Evolutionary conservation across 2,329 filamentous ascomycete genomes (phyloP).

Genomic region (Fusarium sp.): DNA sequence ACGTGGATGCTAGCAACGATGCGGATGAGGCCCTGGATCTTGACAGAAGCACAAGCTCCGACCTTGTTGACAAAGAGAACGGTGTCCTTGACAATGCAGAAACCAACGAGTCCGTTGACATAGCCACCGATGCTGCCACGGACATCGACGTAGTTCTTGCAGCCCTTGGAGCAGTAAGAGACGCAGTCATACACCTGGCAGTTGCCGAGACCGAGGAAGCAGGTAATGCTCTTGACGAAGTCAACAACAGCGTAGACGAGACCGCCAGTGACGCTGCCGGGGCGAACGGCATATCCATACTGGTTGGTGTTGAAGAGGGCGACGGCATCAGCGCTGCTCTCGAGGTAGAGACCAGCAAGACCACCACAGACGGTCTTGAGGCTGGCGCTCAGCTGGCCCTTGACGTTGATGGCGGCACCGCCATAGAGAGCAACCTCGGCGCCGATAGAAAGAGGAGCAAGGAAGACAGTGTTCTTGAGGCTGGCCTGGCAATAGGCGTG

Average conservation of each 20-base stretch:
- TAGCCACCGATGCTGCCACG: conserved; percentile 42
- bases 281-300: conserved; percentile 44
- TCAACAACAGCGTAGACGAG: conserved; percentile 40
- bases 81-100: conserved; percentile 47
- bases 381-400: conserved; percentile 40
- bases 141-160: conserved; percentile 51
- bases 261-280: conserved; percentile 40
- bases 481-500: conserved; percentile 50
- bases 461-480: conserved; percentile 47
- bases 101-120: conserved; percentile 44
- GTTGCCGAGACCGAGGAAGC: conserved; percentile 44
- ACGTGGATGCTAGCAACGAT: conserved; percentile 46
- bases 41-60: conserved; percentile 40
- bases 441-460: conserved; percentile 42
- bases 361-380: conserved; percentile 47
- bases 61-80: conserved; percentile 41
- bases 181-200: conserved; percentile 50
- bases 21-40: conserved; percentile 46
- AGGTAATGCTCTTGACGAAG: conserved; percentile 38
- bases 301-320: conserved; percentile 50
- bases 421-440: conserved; percentile 41
- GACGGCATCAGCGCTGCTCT: conserved; percentile 44
- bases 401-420: conserved; percentile 39
- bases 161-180: conserved; percentile 50
- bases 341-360: conserved; percentile 47